Evolutionary conservation across 352 stramenopile species (phyloP), one percentile per base, ranked within the genome.

Genomic region (Pythium myriotylum): DNA sequence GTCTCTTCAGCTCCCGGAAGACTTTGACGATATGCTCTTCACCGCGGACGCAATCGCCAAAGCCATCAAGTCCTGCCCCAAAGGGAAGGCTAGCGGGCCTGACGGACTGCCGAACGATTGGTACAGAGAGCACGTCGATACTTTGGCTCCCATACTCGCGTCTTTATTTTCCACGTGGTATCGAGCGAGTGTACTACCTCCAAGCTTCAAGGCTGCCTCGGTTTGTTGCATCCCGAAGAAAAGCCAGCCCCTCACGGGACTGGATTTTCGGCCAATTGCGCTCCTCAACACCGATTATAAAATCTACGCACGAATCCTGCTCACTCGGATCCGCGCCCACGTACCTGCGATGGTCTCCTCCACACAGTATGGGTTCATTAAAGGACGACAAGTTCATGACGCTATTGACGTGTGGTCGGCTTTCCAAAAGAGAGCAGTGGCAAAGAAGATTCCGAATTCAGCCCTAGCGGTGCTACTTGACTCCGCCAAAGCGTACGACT

Each of bases 251-350:
- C 8, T n/a, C 9, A 19, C 43, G 9, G 43, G 43, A 4, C 43
- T 51, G 3, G 43, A 51, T 23, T 35, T 20, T 19, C 9, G 23
- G 4, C 43, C 43, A 4, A 51, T 51, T 24, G 43, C 43, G 7
- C 23, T 51, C 13, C 22, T 35, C 2, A 51, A 51, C 29, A 51
- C 43, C 5, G 43, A 51, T 24, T 51, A 51, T 23, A 35, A 51
- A 23, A 51, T 51, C 23, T 51, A 22, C 29, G 5, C 43, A 6
- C 14, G 43, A 19, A 3, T 35, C 16, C 32, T 51, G 12, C 23
- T 51, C 8, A 32, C 7, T 2, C 43, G 43, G 7, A 12, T 51
- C 20, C 19, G 17, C 12, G 3, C 2, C 5, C 23, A 14, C 4
- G 5, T 51, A 13, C 10, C 43, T 32, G 2, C 2, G 20, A 3